Evolutionary conservation across 345 rosid species (phyloP), one percentile per base, ranked within the genome.

Genomic region (Gossypioides kirkii): DNA sequence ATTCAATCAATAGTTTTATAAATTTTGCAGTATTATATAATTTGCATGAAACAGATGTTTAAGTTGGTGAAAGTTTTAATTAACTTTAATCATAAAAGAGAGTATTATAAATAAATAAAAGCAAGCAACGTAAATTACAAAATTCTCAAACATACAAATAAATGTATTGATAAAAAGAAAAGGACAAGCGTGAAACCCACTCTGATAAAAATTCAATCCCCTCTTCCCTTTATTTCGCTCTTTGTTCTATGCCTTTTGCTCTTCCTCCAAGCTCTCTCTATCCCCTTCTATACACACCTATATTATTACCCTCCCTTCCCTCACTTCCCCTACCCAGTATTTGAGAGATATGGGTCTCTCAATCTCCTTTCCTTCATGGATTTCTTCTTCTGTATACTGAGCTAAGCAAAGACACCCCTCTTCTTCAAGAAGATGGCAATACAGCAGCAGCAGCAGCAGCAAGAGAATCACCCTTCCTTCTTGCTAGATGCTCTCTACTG

Each of bases 401-500:
- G 7, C 18, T 72, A 60, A 32, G 38, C 38, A 32, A 32, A 32
- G 38, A 32, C 38, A 61, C 72, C 64, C 61, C 46, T 52, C 77
- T 71, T 73, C 81, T 78, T 85, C 78, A 77, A 81, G 86, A 81
- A 86, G 75, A 76, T 93, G 98, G 87, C 94, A 41, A 71, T 84
- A 9, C 80, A 74, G 6, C 78, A 66, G 41, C 83, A 79, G 11
- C 71, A 28, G 22, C 43, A 72, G 73, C 77, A 80, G 11, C 80
- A 61, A 32, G 38, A 32, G n/a, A 77, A 72, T 81, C 61, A 74
- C 79, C 61, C 77, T 78, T 76, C 80, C 1, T 76, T 78, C 69
- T 74, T 84, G 73, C 78, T 86, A 16, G 93, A 87, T 73, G 88
- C 87, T 77, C 89, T 88, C 52, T 86, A 75, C 76, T 94, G 97